These are phyloP conservation scores for Novymonas esmeraldas DNA, from an alignment of 208 protist species.

Conservation along the genomic window DNA sequence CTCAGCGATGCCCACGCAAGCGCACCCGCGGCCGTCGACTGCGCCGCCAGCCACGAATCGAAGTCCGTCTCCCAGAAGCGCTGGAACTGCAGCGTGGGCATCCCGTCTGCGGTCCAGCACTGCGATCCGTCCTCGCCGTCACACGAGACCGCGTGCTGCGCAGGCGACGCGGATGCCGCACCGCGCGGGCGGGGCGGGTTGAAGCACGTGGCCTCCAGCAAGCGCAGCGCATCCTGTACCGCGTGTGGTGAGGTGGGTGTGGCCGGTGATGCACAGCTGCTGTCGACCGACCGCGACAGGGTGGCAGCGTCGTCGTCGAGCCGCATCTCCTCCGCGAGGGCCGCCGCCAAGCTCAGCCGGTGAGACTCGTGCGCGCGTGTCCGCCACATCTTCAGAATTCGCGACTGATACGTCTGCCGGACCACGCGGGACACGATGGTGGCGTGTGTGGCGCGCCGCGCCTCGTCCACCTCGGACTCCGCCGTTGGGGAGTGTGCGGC, in stretches of 20 bases:
- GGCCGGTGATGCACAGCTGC: too few relatives aligned
- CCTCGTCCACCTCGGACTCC: background rate
- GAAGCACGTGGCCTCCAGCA: constrained; percentile 3
- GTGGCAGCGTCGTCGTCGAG: background rate
- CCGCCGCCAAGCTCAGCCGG: constrained; percentile 6
- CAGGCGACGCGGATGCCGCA: background rate
- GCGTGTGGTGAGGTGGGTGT: too few relatives aligned
- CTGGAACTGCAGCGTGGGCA: constrained; percentile 18
- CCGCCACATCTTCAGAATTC: constrained; percentile 41
- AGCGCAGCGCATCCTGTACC: background rate
- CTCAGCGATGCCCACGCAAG: constrained; percentile 5
- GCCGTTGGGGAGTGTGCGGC: background rate
- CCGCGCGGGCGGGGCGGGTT: constrained; percentile 9
- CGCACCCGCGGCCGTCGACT: background rate
- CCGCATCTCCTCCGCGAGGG: constrained; percentile 13
- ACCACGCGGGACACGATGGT: constrained; percentile 16
- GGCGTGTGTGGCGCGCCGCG: background rate
- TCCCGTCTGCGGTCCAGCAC: constrained; percentile 12
- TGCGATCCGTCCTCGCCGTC: background rate
- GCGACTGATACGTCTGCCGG: constrained; percentile 22
- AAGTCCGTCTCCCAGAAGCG: constrained; percentile 21
- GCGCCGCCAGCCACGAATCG: constrained; percentile 5
- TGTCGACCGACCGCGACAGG: background rate
- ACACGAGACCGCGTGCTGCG: background rate
- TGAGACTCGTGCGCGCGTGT: constrained; percentile 24